Conservation (phyloP, 2,329 filamentous ascomycete species). For the Fusarium siculi region DNA sequence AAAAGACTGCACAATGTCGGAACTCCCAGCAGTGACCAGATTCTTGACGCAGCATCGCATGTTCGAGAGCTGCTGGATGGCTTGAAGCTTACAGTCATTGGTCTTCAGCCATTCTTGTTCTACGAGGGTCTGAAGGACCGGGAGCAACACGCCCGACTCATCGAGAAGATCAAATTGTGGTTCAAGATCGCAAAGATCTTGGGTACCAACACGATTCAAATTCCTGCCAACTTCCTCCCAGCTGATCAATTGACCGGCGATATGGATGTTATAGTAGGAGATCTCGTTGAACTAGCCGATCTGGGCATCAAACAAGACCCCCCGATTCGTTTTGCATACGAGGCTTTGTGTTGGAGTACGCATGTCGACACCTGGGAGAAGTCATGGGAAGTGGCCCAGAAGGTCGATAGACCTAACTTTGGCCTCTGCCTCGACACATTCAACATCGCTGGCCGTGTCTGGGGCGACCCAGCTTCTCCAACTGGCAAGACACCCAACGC, state of each 20-base stretch:
- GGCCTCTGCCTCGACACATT: slow-evolving; percentile 10
- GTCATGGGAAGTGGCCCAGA: slow-evolving; percentile 1
- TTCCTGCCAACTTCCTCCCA: slow-evolving; percentile 14
- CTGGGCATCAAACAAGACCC: neutral
- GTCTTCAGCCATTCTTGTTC: slow-evolving; percentile 6
- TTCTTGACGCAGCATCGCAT: neutral
- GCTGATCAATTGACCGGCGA: slow-evolving; percentile 10
- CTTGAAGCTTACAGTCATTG: neutral
- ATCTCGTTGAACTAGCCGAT: neutral
- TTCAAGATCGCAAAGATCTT: neutral
- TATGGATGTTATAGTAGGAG: slow-evolving; percentile 5
- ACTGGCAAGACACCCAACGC: slow-evolving; percentile 8
- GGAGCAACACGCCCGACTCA: neutral
- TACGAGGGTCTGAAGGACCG: slow-evolving; percentile 5
- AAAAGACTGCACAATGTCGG: neutral
- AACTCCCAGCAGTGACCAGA: neutral
- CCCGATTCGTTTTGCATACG: neutral
- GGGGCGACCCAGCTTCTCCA: slow-evolving; percentile 5
- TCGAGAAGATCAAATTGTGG: slow-evolving; percentile 2
- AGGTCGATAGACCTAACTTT: slow-evolving; percentile 4
- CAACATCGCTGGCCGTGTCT: slow-evolving; percentile 5
- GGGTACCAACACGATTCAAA: slow-evolving; percentile 7
- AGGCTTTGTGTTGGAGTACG: slow-evolving; percentile 10
- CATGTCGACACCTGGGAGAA: slow-evolving; percentile 14
- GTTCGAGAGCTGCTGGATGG: neutral